phyloP scores from a whole-genome alignment of 345 rosid genomes.

The Salix brachista region DNA sequence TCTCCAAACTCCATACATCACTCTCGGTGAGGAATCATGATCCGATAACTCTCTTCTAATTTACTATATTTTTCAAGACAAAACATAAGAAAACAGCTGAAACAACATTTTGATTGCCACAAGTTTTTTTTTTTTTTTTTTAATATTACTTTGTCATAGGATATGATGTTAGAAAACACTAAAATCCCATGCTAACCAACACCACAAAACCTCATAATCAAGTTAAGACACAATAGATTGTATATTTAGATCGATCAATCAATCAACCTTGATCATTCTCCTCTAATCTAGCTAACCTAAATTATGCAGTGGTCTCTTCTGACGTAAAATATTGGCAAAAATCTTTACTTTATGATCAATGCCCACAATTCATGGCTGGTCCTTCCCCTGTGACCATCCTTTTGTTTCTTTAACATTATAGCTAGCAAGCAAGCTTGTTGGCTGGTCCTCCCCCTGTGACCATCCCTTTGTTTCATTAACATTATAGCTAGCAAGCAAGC shows the following conservation, averaged over 20 bases:
- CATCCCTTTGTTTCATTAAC: too few relatives aligned
- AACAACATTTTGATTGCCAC: background rate
- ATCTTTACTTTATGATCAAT: background rate
- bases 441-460: too few relatives aligned
- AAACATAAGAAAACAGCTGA: background rate
- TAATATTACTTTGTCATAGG: background rate
- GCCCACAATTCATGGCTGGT: background rate
- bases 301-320: background rate
- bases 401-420: background rate
- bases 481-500: too few relatives aligned
- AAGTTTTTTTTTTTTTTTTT: too few relatives aligned
- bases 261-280: background rate
- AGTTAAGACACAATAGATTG: background rate
- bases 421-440: background rate
- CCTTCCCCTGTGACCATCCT: background rate
- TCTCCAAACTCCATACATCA: too few relatives aligned
- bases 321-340: background rate
- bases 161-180: background rate
- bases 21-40: background rate
- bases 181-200: background rate
- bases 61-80: background rate
- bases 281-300: background rate
- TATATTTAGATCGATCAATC: background rate
- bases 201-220: background rate
- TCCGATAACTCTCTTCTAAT: background rate